Percentiles rank a stretch among this genome's conserved stretches.
Conservation (phyloP, 305 asterid genomes). For the Solanum hybrid region DNA sequence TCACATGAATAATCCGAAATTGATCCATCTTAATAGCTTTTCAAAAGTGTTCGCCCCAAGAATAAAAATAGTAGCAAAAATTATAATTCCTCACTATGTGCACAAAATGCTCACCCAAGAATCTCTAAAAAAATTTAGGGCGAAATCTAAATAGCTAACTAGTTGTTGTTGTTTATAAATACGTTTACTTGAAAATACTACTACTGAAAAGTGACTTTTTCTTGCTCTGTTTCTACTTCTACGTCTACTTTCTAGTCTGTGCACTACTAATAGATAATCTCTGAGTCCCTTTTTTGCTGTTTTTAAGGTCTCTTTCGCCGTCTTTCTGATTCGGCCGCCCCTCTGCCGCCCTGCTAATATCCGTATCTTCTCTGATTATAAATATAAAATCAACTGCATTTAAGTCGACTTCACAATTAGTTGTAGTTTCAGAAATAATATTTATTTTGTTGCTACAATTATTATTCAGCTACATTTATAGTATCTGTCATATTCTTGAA, state of each 20-base stretch:
- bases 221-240: background rate
- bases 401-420: background rate
- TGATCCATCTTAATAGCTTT: background rate
- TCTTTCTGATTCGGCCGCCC: background rate
- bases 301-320: background rate
- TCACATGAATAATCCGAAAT: too few relatives aligned
- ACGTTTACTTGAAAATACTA: background rate
- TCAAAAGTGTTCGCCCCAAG: too few relatives aligned
- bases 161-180: background rate
- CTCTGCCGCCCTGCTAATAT: background rate
- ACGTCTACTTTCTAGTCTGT: background rate
- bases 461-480: conserved; percentile 8
- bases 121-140: background rate
- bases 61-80: too few relatives aligned
- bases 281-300: background rate
- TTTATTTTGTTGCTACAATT: background rate
- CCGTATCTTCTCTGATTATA: background rate
- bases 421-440: background rate
- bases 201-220: background rate
- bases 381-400: conserved; percentile 2
- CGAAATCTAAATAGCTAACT: background rate
- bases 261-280: background rate
- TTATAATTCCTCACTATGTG: fast-evolving
- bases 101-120: too few relatives aligned
- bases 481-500: conserved; percentile 3